Percentiles rank a stretch among this genome's conserved stretches.
Evolutionary conservation across 352 stramenopile genomes (phyloP).

Genomic region (Globisporangium uncinulatum): DNA sequence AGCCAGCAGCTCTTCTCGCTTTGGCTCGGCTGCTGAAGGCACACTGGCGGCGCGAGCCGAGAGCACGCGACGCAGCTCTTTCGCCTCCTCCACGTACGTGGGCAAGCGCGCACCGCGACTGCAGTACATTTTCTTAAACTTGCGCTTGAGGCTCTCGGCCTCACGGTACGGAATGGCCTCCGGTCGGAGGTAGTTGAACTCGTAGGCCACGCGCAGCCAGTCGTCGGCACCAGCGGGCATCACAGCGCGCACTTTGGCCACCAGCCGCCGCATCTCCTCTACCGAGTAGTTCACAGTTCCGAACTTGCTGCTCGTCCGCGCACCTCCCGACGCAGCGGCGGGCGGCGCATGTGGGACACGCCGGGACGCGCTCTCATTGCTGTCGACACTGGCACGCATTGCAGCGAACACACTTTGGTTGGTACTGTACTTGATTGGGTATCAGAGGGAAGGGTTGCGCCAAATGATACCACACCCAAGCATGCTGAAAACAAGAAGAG

Average conservation of each 20-base stretch:
- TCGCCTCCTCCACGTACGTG: conserved; percentile 45
- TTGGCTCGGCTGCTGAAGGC: neutral
- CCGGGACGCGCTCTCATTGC: neutral
- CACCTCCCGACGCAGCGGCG: conserved; percentile 1
- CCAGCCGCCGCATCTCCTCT: conserved; percentile 62
- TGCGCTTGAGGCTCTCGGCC: conserved; percentile 59
- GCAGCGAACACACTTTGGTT: neutral
- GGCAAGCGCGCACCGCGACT: conserved; percentile 25
- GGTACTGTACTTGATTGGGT: no score
- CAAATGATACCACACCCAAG: no score
- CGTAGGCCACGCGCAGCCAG: conserved; percentile 59
- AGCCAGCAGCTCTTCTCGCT: conserved; percentile 13
- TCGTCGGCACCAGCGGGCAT: conserved; percentile 42
- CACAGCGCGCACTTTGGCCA: conserved; percentile 49
- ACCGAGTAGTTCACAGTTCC: conserved; percentile 63
- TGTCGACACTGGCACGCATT: neutral
- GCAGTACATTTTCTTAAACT: conserved; percentile 76
- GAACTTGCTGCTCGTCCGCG: conserved; percentile 49
- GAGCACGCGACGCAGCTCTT: conserved; percentile 41
- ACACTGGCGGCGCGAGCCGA: conserved; percentile 30
- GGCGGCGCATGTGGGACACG: conserved; percentile 1
- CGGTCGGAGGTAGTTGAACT: conserved; percentile 61
- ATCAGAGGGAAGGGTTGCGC: no score
- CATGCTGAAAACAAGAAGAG: no score
- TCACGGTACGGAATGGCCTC: conserved; percentile 58